These are phyloP conservation scores for Cryptosporidium sp. DNA, from an alignment of 169 alveolate genomes.

Conservation along the genomic window DNA sequence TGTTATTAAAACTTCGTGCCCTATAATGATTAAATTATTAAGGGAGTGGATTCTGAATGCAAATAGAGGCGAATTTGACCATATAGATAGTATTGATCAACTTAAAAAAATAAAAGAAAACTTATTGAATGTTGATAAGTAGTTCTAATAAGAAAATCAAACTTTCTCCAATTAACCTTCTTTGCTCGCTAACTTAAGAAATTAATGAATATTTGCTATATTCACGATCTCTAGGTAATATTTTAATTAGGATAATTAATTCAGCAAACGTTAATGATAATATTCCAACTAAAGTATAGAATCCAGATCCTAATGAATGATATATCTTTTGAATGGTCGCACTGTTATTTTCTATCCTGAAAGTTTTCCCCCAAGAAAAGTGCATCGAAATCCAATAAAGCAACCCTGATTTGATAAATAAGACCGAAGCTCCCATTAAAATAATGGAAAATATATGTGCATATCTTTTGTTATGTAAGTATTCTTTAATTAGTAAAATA, in stretches of 20 bases:
- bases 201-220: constrained; percentile 13
- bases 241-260: neutral
- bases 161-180: neutral
- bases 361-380: constrained; percentile 24
- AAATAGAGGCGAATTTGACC: constrained; percentile 47
- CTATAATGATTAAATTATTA: constrained; percentile 46
- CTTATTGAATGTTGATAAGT: constrained; percentile 1
- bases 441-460: constrained; percentile 11
- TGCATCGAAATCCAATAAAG: constrained; percentile 37
- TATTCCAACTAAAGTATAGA: constrained; percentile 22
- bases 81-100: constrained; percentile 23
- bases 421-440: neutral
- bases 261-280: neutral
- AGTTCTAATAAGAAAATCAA: neutral
- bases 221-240: constrained; percentile 16
- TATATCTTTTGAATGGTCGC: neutral
- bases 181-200: neutral
- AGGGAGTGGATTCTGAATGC: constrained; percentile 30
- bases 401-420: constrained; percentile 11
- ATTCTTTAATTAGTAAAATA: constrained; percentile 23
- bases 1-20: constrained; percentile 52
- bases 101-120: constrained; percentile 47
- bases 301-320: neutral
- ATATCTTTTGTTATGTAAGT: constrained; percentile 21
- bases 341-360: neutral